phyloP scores from a whole-genome alignment of 2,329 filamentous ascomycete genomes.

The Fusarium haematococcum region DNA sequence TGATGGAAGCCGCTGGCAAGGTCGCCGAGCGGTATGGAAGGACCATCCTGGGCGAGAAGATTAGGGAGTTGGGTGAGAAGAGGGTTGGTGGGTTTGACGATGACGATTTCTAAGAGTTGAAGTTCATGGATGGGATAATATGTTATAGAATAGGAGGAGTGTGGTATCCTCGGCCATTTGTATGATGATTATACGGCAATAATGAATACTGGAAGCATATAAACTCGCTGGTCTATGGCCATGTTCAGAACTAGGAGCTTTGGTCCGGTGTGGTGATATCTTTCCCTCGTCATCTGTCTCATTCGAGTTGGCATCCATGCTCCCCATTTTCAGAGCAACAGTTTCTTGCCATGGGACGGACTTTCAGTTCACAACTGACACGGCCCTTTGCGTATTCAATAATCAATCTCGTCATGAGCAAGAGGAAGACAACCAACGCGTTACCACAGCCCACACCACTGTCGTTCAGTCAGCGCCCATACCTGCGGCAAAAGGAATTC shows the following conservation, averaged over 20 bases:
- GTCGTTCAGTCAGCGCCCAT: neutral
- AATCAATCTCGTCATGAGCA: neutral
- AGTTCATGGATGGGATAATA: neutral
- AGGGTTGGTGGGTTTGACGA: constrained; percentile 71
- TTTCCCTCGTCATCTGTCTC: neutral
- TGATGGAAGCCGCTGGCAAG: constrained; percentile 92
- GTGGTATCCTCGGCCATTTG: neutral
- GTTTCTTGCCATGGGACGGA: neutral
- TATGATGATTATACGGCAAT: neutral
- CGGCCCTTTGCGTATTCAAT: neutral
- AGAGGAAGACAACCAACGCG: neutral
- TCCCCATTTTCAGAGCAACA: neutral
- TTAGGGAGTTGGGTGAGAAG: constrained; percentile 83
- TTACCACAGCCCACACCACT: neutral
- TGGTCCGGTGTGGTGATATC: no score
- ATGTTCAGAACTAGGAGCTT: no score
- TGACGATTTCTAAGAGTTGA: constrained; percentile 56
- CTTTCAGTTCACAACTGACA: neutral
- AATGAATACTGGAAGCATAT: neutral
- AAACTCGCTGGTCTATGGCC: neutral
- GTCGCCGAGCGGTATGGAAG: constrained; percentile 88
- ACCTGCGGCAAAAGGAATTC: neutral
- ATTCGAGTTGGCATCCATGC: neutral
- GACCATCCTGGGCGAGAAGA: constrained; percentile 87
- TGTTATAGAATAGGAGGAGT: constrained; percentile 6